phyloP scores from a whole-genome alignment of 257 asterid species.

The Rauvolfia tetraphylla region DNA sequence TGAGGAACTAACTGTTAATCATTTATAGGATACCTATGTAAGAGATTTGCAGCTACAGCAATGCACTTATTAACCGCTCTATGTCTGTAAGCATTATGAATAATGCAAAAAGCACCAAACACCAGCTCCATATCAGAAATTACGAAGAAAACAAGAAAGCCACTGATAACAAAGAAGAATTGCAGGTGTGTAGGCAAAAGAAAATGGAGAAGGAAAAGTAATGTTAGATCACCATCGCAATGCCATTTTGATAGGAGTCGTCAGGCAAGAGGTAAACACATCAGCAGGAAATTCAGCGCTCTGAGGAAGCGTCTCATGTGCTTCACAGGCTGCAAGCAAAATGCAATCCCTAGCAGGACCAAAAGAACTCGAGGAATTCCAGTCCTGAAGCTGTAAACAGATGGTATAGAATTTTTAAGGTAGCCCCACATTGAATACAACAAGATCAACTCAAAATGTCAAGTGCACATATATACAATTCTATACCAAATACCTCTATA shows the following conservation, averaged over 20 bases:
- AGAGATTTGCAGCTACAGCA: not conserved
- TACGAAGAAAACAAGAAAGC: not conserved
- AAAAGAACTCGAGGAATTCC: slow-evolving; percentile 56
- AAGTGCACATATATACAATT: slow-evolving; percentile 1
- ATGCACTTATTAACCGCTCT: not conserved
- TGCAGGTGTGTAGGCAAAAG: not conserved
- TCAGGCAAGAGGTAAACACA: slow-evolving; percentile 93
- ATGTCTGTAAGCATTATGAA: not conserved
- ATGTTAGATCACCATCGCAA: slow-evolving; percentile 68
- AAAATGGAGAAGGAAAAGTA: slow-evolving; percentile 15
- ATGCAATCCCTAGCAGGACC: slow-evolving; percentile 57
- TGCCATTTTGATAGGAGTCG: slow-evolving; percentile 97
- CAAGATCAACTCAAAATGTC: not conserved
- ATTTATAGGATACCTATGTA: not conserved
- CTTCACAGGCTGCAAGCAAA: slow-evolving; percentile 91
- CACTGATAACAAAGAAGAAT: not conserved
- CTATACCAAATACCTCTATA: slow-evolving; percentile 48
- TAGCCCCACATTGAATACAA: not conserved
- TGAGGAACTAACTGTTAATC: not conserved
- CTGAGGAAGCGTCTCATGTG: slow-evolving; percentile 88
- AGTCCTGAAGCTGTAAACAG: slow-evolving; percentile 69
- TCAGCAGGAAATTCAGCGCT: slow-evolving; percentile 98
- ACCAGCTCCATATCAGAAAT: not conserved
- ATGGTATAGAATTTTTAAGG: slow-evolving; percentile 9
- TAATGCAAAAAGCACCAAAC: not conserved